A percentile compares a stretch with the other conserved stretches of the same genome.
Evolutionary conservation across 2,329 filamentous ascomycete genomes (phyloP).

Genomic region (Elsinoe perseae): DNA sequence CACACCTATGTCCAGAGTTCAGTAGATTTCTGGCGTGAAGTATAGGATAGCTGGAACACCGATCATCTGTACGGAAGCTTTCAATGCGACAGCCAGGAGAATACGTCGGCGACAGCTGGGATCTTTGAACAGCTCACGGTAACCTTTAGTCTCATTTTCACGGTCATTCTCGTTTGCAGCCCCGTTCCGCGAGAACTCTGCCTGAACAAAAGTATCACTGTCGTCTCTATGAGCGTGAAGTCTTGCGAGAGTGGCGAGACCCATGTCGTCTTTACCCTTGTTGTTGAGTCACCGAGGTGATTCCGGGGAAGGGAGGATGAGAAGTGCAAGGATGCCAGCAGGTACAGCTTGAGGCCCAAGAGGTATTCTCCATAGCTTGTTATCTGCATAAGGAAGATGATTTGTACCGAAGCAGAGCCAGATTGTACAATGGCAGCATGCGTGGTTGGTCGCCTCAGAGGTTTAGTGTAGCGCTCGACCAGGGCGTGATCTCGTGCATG

Average conservation of each 20-base stretch:
- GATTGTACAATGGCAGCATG: constrained; percentile 48
- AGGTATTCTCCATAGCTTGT: constrained; percentile 23
- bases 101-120: constrained; percentile 23
- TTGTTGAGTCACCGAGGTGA: constrained; percentile 39
- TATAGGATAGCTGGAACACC: constrained; percentile 28
- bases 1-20: constrained; percentile 21
- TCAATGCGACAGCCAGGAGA: constrained; percentile 23
- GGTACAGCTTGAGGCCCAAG: constrained; percentile 22
- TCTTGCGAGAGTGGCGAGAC: constrained; percentile 23
- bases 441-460: no score
- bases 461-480: no score
- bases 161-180: constrained; percentile 23
- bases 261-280: constrained; percentile 34
- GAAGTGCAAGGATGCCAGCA: constrained; percentile 20
- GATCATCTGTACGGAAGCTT: constrained; percentile 27
- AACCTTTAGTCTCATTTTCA: constrained; percentile 20
- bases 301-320: constrained; percentile 35
- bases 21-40: constrained; percentile 25
- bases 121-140: constrained; percentile 23
- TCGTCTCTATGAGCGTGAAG: constrained; percentile 23
- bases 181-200: constrained; percentile 24
- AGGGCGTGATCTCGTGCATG: no score
- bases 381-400: constrained; percentile 20
- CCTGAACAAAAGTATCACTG: constrained; percentile 22
- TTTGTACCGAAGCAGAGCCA: constrained; percentile 25